Percentiles rank a stretch among this genome's conserved stretches.
Evolutionary conservation across 2,329 filamentous ascomycete genomes (phyloP).

Genomic region (Aspergillus uvarum): DNA sequence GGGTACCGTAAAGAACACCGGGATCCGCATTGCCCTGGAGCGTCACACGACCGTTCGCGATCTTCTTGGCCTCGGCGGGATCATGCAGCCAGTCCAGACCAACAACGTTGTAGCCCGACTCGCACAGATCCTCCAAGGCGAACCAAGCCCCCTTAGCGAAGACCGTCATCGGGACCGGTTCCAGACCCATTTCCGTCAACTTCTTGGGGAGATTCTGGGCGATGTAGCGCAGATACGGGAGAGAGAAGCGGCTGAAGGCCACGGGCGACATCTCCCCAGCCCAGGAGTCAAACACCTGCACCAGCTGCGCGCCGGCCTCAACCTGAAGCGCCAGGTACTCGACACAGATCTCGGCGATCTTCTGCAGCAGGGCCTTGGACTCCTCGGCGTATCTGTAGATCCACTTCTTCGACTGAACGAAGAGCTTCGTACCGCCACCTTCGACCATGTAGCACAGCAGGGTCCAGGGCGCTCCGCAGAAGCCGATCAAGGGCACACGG

Average conservation of each 20-base stretch:
- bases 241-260: slow-evolving; percentile 78
- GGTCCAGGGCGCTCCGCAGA: slow-evolving; percentile 96
- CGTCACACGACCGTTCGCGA: slow-evolving; percentile 74
- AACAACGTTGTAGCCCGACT: slow-evolving; percentile 88
- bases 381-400: slow-evolving; percentile 84
- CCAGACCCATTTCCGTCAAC: slow-evolving; percentile 70
- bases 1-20: slow-evolving; percentile 83
- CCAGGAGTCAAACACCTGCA: slow-evolving; percentile 99
- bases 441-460: slow-evolving; percentile 99
- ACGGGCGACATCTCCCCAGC: slow-evolving; percentile 86
- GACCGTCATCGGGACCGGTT: slow-evolving; percentile 90
- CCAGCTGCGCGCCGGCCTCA: slow-evolving; percentile 85
- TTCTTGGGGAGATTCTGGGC: slow-evolving; percentile 73
- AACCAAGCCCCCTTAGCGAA: slow-evolving; percentile 99
- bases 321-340: slow-evolving; percentile 93
- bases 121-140: slow-evolving; percentile 80
- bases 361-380: slow-evolving; percentile 77
- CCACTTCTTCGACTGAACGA: slow-evolving; percentile 94
- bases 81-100: slow-evolving; percentile 95
- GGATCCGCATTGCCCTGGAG: slow-evolving; percentile 96
- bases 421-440: slow-evolving; percentile 92
- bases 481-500: slow-evolving; percentile 88
- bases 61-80: slow-evolving; percentile 76
- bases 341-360: slow-evolving; percentile 91
- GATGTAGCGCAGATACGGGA: slow-evolving; percentile 85